Percentiles rank a stretch among this genome's conserved stretches.
These are phyloP conservation scores for Rhododendron simsii DNA, from an alignment of 148 eudicot species.

Conservation along the genomic window DNA sequence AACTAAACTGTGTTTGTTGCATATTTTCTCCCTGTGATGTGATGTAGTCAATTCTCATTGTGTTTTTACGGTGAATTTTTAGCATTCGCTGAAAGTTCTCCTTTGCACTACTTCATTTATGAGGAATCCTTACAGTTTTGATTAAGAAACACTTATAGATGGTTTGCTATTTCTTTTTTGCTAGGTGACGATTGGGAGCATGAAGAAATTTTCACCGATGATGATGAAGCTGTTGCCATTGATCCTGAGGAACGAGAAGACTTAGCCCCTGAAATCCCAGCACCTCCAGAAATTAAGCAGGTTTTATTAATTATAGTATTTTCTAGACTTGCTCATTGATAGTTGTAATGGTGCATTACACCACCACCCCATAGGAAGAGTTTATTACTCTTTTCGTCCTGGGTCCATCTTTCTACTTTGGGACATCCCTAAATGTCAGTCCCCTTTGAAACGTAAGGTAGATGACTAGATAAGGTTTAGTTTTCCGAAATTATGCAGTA, in stretches of 20 bases:
- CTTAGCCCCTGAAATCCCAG: constrained; percentile 93
- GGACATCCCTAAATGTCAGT: not conserved
- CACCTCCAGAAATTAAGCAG: constrained; percentile 98
- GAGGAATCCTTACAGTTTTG: not conserved
- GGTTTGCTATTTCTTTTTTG: constrained; percentile 9
- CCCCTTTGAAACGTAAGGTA: not conserved
- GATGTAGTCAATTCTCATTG: not conserved
- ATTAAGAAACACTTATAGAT: not conserved
- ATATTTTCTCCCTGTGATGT: not conserved
- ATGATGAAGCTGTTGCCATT: constrained; percentile 84
- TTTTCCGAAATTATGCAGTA: not conserved
- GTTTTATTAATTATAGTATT: constrained; percentile 21
- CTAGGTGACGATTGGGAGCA: constrained; percentile 99
- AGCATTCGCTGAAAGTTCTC: not conserved
- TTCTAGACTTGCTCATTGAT: not conserved
- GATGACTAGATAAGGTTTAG: not conserved
- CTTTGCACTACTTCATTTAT: not conserved
- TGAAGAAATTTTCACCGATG: constrained; percentile 96
- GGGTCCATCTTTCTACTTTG: not conserved
- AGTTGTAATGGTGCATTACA: not conserved
- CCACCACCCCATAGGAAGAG: not conserved
- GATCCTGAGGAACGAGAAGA: constrained; percentile 99
- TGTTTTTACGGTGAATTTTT: not conserved
- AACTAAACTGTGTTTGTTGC: not conserved
- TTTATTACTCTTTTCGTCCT: not conserved